A percentile compares a stretch with the other conserved stretches of the same genome.
Conservation (phyloP, 148 eudicot species). For the Vaccinium vitisidaea region DNA sequence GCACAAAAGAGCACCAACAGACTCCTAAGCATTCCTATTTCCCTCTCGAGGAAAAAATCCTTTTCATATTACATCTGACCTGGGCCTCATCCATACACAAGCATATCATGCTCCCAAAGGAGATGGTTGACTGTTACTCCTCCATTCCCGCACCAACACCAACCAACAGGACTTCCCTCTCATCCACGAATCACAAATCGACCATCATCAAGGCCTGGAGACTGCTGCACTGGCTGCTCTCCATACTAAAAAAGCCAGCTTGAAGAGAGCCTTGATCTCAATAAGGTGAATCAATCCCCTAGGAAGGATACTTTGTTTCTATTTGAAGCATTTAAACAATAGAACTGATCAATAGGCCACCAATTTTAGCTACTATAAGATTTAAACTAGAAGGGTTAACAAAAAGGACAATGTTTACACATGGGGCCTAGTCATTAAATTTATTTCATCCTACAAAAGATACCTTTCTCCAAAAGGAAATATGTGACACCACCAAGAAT, state of each 20-base stretch:
- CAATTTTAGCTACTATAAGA: neutral
- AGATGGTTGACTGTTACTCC: neutral
- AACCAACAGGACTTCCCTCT: neutral
- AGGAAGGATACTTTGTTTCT: neutral
- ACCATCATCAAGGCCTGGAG: neutral
- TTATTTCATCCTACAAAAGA: slow-evolving; percentile 1
- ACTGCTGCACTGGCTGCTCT: neutral
- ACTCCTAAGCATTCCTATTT: neutral
- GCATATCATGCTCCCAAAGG: neutral
- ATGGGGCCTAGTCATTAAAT: neutral
- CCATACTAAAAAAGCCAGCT: neutral
- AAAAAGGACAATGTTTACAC: neutral
- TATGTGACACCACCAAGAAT: neutral
- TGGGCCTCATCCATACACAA: neutral
- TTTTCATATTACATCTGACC: neutral
- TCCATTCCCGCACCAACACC: neutral
- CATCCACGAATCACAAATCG: neutral
- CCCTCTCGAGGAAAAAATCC: neutral
- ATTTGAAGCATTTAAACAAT: neutral
- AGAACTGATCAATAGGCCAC: neutral
- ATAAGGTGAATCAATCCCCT: neutral
- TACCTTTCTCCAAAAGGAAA: neutral
- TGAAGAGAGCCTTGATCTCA: neutral
- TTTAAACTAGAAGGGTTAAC: neutral
- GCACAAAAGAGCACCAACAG: neutral